These are phyloP conservation scores for Pseudogymnoascus sp. DNA, from an alignment of 2,329 filamentous ascomycete genomes.

Conservation along the genomic window DNA sequence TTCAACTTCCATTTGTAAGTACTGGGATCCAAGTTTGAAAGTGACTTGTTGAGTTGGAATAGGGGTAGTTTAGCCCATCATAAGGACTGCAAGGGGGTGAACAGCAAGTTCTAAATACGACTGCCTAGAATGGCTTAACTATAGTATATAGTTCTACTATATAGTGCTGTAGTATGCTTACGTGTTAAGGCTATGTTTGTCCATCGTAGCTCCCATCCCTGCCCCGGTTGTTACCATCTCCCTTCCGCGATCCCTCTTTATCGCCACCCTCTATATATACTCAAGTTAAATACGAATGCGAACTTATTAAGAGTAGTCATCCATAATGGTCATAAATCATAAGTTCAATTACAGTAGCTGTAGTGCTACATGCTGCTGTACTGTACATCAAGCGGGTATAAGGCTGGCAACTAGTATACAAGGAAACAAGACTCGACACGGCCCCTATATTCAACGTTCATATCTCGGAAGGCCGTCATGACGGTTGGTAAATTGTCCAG, in stretches of 20 bases:
- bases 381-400: slow-evolving; percentile 4
- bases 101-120: neutral
- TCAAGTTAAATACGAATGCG: neutral
- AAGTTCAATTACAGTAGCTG: neutral
- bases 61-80: neutral
- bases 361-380: slow-evolving; percentile 1
- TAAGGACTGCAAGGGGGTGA: neutral
- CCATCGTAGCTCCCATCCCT: neutral
- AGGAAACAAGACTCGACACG: slow-evolving; percentile 1
- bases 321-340: slow-evolving; percentile 2
- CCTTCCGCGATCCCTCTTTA: neutral
- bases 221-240: neutral
- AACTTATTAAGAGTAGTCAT: neutral
- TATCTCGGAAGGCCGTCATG: slow-evolving; percentile 26
- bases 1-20: slow-evolving; percentile 50
- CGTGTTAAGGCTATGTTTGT: neutral
- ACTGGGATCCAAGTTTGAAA: neutral
- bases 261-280: neutral
- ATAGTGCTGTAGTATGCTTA: neutral
- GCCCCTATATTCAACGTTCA: slow-evolving; percentile 22
- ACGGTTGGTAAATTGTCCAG: slow-evolving; percentile 32
- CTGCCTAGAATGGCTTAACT: neutral
- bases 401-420: slow-evolving; percentile 6
- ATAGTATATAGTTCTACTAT: neutral
- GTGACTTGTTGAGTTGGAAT: slow-evolving; percentile 1